Evolutionary conservation across 257 asterid species (phyloP).

Genomic region (Hygrophila difformis): DNA sequence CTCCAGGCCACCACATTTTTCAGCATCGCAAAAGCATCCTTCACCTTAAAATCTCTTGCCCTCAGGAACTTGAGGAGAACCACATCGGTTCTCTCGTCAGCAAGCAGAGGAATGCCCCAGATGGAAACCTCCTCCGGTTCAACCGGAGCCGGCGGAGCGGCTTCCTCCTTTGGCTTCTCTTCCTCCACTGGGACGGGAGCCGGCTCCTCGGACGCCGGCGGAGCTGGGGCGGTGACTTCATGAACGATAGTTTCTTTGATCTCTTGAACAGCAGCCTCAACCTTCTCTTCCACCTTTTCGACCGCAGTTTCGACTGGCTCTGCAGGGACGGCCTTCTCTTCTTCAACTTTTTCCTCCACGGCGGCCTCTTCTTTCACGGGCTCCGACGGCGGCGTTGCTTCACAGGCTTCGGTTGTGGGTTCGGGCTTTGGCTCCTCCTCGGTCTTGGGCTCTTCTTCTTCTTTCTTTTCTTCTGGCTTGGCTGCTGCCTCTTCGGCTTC

Average conservation of each 20-base stretch:
- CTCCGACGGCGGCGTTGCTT: constrained; percentile 20
- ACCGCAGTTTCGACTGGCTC: constrained; percentile 19
- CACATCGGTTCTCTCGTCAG: constrained; percentile 66
- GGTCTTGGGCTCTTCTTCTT: constrained; percentile 27
- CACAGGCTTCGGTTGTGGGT: constrained; percentile 23
- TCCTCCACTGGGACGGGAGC: too few relatives aligned
- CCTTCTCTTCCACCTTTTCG: constrained; percentile 30
- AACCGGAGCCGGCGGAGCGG: constrained; percentile 15
- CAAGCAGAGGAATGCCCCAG: constrained; percentile 48
- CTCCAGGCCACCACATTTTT: constrained; percentile 89
- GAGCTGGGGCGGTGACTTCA: constrained; percentile 52
- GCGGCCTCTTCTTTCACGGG: constrained; percentile 21
- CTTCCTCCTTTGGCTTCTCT: constrained; percentile 31
- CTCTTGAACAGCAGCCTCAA: constrained; percentile 45
- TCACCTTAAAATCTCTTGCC: constrained; percentile 85
- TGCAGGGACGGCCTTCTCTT: constrained; percentile 11
- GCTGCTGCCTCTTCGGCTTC: constrained; percentile 20
- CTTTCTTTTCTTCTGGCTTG: constrained; percentile 14
- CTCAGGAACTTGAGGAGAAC: constrained; percentile 79
- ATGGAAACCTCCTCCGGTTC: constrained; percentile 80
- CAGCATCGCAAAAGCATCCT: constrained; percentile 76
- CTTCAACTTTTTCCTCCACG: constrained; percentile 21
- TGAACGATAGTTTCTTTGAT: constrained; percentile 79
- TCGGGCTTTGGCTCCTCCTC: constrained; percentile 20
- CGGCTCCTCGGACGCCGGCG: constrained; percentile 33